Conservation (phyloP, 23 red algal species). For the Chondrus crispus region DNA sequence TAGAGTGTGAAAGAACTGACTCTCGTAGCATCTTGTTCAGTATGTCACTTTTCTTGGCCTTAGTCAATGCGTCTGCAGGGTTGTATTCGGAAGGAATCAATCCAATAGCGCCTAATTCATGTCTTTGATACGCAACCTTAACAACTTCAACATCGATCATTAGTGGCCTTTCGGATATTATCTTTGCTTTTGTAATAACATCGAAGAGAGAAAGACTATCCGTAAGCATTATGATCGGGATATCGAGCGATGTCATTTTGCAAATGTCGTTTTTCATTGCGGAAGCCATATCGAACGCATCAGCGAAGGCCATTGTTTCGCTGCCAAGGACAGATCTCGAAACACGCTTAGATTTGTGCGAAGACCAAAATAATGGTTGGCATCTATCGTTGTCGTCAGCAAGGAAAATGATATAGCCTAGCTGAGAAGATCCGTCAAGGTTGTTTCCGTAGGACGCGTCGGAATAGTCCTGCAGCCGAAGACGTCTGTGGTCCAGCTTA, state of each 20-base stretch:
- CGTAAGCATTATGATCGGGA: not conserved
- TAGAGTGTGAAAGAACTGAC: too few species aligned
- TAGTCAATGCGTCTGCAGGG: not conserved
- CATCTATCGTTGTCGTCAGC: not conserved
- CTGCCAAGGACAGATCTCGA: not conserved
- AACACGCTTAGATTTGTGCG: not conserved
- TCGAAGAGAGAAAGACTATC: not conserved
- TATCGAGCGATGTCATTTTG: not conserved
- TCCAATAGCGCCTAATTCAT: constrained; percentile 8
- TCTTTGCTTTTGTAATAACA: not conserved
- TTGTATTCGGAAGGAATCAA: not conserved
- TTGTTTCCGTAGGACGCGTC: not conserved
- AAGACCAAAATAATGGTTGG: not conserved
- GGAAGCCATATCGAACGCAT: constrained; percentile 11
- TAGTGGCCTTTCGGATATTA: not conserved
- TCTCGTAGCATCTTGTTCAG: too few species aligned
- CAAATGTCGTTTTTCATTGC: constrained; percentile 11
- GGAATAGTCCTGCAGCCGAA: not conserved
- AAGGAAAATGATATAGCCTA: constrained; percentile 3
- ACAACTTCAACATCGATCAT: not conserved
- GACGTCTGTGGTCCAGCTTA: not conserved
- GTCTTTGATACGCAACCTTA: not conserved
- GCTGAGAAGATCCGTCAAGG: constrained; percentile 2
- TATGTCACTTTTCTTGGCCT: too few species aligned
- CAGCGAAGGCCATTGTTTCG: constrained; percentile 4